Percentiles rank a stretch among this genome's conserved stretches.
These are phyloP conservation scores for Arxiozyma heterogenica DNA, from an alignment of 1,139 yeast species.

Conservation along the genomic window DNA sequence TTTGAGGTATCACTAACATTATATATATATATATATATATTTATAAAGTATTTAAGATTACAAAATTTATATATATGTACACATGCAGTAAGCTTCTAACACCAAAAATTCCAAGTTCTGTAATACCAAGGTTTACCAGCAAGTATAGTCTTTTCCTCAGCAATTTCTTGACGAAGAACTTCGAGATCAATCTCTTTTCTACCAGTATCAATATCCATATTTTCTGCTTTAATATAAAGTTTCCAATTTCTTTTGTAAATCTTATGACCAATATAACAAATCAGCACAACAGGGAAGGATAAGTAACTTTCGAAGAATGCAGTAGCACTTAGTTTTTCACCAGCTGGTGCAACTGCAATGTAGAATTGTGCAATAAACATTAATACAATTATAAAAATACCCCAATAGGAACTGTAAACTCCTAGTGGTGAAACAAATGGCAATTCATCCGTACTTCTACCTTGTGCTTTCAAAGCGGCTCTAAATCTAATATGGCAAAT, in stretches of 20 bases:
- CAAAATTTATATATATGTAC: background rate
- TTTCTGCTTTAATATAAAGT: conserved; percentile 40
- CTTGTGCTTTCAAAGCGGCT: conserved; percentile 49
- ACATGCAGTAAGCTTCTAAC: conserved; percentile 26
- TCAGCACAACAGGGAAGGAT: conserved; percentile 53
- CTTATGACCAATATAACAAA: conserved; percentile 49
- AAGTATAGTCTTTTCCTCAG: conserved; percentile 51
- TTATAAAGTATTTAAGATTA: background rate
- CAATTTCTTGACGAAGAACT: conserved; percentile 55
- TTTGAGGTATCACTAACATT: no score
- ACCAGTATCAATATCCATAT: conserved; percentile 64
- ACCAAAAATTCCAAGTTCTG: conserved; percentile 52
- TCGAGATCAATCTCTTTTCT: conserved; percentile 65
- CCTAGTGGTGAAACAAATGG: conserved; percentile 50
- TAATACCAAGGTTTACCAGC: conserved; percentile 46
- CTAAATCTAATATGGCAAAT: conserved; percentile 58
- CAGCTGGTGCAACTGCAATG: conserved; percentile 58
- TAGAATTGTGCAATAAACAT: conserved; percentile 48
- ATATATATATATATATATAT: no score
- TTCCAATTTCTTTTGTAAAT: conserved; percentile 50
- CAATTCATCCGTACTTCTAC: conserved; percentile 46
- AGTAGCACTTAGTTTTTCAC: conserved; percentile 41
- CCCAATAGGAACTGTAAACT: conserved; percentile 45
- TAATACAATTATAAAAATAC: conserved; percentile 38
- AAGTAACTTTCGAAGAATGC: conserved; percentile 55